Evolutionary conservation across 148 eudicot genomes (phyloP), one percentile per base, ranked within the genome.

Genomic region (Nepenthes mirabilis): DNA sequence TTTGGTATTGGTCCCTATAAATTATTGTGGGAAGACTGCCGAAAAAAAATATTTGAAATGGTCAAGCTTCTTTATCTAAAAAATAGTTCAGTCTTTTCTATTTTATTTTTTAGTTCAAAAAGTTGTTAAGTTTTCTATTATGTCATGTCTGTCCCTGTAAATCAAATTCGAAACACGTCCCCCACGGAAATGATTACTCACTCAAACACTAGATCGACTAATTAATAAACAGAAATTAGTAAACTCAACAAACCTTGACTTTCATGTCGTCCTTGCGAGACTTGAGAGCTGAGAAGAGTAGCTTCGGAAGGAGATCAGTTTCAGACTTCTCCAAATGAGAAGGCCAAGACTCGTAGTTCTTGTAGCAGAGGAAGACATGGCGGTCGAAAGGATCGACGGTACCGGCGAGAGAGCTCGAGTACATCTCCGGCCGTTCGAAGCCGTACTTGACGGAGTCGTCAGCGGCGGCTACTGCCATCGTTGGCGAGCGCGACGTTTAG

Each of bases 311-410:
- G 61, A 73, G 82, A 87, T 87, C 89, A 13, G 82, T 58, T 5
- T 79, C 83, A 10, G 97, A 84, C 45, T 60, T 61, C 65, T 90
- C 97, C 2, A 90, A 74, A 11, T 64, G 69, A 52, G 91, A 43
- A 51, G 97, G 95, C 97, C 97, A 90, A 14, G 71, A 35, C 1
- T 69, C 78, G 60, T 74, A 68, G 43, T 67, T 60, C 59, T 76
- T 76, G 79, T 82, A 84, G 74, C 87, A 82, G 63, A 90, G 95
- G 61, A 90, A 82, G 37, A 89, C 60, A 69, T 89, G 97, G 47
- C 97, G 81, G 13, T 80, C 84, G 77, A 76, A 80, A 12, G 52
- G 52, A 11, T 78, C 70, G 34, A 82, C 78, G 53, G 88, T 81
- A 59, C 81, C 80, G 36, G 78, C 72, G 58, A 89, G 79, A 6